Evolutionary conservation across 2,329 filamentous ascomycete species (phyloP).

Genomic region (Canariomyces notabilis): DNA sequence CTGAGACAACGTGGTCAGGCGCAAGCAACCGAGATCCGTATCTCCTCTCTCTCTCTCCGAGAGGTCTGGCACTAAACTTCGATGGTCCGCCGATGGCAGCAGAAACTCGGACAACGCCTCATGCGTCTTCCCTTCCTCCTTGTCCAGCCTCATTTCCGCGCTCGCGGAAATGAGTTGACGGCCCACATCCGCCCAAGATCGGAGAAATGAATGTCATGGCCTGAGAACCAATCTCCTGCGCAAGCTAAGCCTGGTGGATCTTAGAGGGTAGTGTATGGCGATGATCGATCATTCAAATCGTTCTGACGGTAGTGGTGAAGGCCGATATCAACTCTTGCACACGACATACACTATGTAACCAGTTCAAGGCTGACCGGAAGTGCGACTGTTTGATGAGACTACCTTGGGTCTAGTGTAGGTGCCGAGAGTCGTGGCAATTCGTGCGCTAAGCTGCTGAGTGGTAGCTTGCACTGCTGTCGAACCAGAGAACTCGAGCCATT

Average conservation of each 20-base stretch:
- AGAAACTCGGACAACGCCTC: constrained; percentile 3
- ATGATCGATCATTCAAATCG: too few species aligned
- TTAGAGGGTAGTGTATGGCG: too few species aligned
- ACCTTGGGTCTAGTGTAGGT: too few species aligned
- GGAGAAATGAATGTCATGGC: not conserved
- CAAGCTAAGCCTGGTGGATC: too few species aligned
- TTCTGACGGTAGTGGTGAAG: too few species aligned
- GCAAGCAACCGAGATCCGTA: constrained; percentile 1
- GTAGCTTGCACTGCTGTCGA: not conserved
- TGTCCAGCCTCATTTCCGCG: not conserved
- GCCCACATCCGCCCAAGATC: constrained; percentile 1
- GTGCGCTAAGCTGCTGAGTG: not conserved
- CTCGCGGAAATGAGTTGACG: not conserved
- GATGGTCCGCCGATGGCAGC: not conserved
- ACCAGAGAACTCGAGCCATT: not conserved
- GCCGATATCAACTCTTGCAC: too few species aligned
- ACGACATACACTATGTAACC: too few species aligned
- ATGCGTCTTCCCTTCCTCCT: not conserved
- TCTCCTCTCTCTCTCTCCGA: constrained; percentile 3
- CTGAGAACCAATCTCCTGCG: too few species aligned
- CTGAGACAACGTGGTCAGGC: constrained; percentile 11
- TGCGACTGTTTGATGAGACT: not conserved
- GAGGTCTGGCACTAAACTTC: constrained; percentile 11
- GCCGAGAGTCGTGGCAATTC: not conserved
- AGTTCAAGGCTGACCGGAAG: not conserved